These are phyloP conservation scores for Aurantiochytrium sp. DNA, from an alignment of 108 stramenopile species.

Conservation along the genomic window DNA sequence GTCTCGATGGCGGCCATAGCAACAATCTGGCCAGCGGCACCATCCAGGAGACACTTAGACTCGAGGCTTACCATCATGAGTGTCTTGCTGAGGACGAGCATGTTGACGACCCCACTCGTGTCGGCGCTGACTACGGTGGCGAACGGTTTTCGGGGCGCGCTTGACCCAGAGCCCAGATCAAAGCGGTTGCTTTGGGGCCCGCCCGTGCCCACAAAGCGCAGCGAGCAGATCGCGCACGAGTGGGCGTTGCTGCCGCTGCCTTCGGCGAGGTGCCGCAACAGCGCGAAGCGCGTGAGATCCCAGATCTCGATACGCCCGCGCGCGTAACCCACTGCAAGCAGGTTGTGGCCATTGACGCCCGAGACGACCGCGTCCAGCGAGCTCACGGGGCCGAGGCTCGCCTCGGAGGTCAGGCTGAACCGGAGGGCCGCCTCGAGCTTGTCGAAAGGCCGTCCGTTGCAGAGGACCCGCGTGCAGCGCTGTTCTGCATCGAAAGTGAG, in stretches of 20 bases:
- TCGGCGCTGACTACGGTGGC: constrained; percentile 4
- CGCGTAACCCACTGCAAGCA: background rate
- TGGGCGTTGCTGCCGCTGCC: background rate
- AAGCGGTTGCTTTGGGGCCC: background rate
- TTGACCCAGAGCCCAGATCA: background rate
- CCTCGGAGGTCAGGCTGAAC: background rate
- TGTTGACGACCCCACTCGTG: constrained; percentile 6
- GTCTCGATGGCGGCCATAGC: background rate
- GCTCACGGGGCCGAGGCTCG: background rate
- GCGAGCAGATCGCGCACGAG: background rate
- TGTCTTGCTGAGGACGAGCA: background rate
- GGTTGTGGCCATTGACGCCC: background rate
- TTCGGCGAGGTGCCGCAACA: background rate
- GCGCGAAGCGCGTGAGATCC: background rate
- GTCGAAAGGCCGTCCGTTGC: background rate
- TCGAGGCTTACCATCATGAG: background rate
- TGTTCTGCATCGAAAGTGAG: background rate
- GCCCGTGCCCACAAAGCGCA: background rate
- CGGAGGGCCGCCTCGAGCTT: background rate
- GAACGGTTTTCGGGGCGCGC: background rate
- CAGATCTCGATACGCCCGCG: background rate
- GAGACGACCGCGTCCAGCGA: background rate
- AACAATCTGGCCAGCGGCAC: constrained; percentile 8
- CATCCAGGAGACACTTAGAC: constrained; percentile 7
- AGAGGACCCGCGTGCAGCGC: background rate